These are phyloP conservation scores for Phlebopus sp. DNA, from an alignment of 1,284 basidiomycete genomes.

Conservation along the genomic window DNA sequence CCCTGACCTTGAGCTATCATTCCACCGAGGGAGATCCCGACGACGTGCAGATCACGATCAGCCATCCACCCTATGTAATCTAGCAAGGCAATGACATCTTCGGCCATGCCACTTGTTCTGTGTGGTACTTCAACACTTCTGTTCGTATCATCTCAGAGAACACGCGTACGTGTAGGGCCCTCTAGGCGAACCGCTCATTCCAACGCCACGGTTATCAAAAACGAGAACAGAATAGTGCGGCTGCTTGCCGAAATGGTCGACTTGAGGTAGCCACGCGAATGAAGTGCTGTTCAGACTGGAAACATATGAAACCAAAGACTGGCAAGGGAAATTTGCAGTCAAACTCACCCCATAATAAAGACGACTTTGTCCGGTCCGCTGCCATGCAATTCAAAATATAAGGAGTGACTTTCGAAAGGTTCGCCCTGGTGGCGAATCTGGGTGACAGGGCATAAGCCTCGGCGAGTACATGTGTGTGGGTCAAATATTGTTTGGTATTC, in stretches of 20 bases:
- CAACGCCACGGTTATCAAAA: slow-evolving; percentile 87
- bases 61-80: slow-evolving; percentile 74
- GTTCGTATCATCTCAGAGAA: too few species aligned
- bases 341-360: slow-evolving; percentile 64
- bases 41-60: slow-evolving; percentile 62
- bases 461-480: slow-evolving; percentile 55
- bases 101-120: slow-evolving; percentile 75
- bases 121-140: too few species aligned
- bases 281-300: slow-evolving; percentile 56
- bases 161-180: slow-evolving; percentile 61
- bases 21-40: slow-evolving; percentile 81
- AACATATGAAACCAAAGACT: background rate
- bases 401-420: slow-evolving; percentile 59
- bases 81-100: slow-evolving; percentile 68
- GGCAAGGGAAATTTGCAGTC: background rate
- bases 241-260: slow-evolving; percentile 51
- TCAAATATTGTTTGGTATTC: slow-evolving; percentile 26
- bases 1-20: slow-evolving; percentile 78
- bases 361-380: slow-evolving; percentile 60
- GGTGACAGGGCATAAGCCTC: slow-evolving; percentile 73
- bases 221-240: slow-evolving; percentile 65
- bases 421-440: slow-evolving; percentile 47
- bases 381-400: slow-evolving; percentile 78
- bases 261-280: slow-evolving; percentile 63
- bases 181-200: slow-evolving; percentile 67